These are phyloP conservation scores for Yarrowia sp. DNA, from an alignment of 805 yeast species.

Conservation along the genomic window DNA sequence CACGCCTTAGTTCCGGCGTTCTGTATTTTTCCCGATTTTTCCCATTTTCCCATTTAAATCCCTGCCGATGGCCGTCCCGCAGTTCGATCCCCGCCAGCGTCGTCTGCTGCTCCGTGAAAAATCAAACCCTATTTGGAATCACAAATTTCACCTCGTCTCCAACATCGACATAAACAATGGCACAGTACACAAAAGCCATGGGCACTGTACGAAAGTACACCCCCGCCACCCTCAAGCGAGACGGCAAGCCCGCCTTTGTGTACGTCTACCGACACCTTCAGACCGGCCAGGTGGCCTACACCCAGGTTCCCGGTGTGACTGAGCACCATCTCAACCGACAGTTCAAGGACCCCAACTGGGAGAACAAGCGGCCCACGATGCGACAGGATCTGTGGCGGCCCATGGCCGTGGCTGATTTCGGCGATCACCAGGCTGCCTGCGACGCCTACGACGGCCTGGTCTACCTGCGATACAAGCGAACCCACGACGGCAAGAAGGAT, in stretches of 20 bases:
- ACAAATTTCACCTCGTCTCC: background rate
- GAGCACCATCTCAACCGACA: constrained; percentile 57
- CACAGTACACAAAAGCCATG: constrained; percentile 21
- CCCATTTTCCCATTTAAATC: no score
- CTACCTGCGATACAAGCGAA: constrained; percentile 71
- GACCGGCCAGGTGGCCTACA: constrained; percentile 84
- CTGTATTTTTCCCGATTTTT: no score
- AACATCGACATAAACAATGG: background rate
- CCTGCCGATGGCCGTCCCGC: no score
- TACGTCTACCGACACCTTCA: constrained; percentile 80
- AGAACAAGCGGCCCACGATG: constrained; percentile 72
- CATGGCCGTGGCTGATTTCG: constrained; percentile 76
- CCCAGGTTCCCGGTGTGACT: constrained; percentile 68
- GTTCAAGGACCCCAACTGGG: constrained; percentile 84
- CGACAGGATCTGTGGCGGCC: constrained; percentile 89
- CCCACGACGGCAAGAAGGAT: constrained; percentile 52
- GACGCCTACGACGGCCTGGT: constrained; percentile 73
- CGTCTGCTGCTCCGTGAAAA: no score
- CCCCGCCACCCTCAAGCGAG: constrained; percentile 11
- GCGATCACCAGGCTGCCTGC: constrained; percentile 59
- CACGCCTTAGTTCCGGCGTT: no score
- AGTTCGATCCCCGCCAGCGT: background rate
- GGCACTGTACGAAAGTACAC: constrained; percentile 26
- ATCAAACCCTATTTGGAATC: constrained; percentile 9
- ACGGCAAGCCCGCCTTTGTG: constrained; percentile 57